These are phyloP conservation scores for Xylaria sp. DNA, from an alignment of 2,329 filamentous ascomycete species.

Conservation along the genomic window DNA sequence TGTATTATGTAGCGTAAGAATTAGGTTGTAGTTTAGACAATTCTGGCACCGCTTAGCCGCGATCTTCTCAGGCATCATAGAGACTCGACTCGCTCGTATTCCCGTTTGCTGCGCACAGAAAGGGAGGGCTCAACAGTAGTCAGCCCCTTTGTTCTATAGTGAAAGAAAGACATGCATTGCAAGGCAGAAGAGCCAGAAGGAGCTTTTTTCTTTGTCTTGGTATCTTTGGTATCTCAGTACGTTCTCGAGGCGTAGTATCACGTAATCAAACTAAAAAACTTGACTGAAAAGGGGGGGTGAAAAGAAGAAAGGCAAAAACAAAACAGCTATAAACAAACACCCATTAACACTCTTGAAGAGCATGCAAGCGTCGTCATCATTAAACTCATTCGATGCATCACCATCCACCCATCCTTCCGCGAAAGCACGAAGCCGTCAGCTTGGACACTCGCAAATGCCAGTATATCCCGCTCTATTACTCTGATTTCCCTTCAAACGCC, in stretches of 20 bases:
- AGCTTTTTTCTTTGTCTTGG: slow-evolving; percentile 25
- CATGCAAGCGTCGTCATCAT: slow-evolving; percentile 27
- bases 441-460: slow-evolving; percentile 27
- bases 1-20: neutral
- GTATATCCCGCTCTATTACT: slow-evolving; percentile 27
- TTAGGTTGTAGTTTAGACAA: neutral
- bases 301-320: neutral
- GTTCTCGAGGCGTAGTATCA: slow-evolving; percentile 17
- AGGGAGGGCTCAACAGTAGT: neutral
- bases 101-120: neutral
- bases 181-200: slow-evolving; percentile 20
- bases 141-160: neutral
- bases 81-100: neutral
- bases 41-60: neutral
- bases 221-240: slow-evolving; percentile 20
- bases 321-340: slow-evolving; percentile 10
- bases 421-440: slow-evolving; percentile 19
- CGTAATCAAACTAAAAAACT: slow-evolving; percentile 19
- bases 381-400: slow-evolving; percentile 7
- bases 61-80: neutral
- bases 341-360: slow-evolving; percentile 14
- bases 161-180: slow-evolving; percentile 19
- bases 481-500: slow-evolving; percentile 29
- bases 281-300: neutral
- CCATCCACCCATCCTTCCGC: neutral